phyloP scores from a whole-genome alignment of 345 rosid genomes.

The Aethionema arabicum region DNA sequence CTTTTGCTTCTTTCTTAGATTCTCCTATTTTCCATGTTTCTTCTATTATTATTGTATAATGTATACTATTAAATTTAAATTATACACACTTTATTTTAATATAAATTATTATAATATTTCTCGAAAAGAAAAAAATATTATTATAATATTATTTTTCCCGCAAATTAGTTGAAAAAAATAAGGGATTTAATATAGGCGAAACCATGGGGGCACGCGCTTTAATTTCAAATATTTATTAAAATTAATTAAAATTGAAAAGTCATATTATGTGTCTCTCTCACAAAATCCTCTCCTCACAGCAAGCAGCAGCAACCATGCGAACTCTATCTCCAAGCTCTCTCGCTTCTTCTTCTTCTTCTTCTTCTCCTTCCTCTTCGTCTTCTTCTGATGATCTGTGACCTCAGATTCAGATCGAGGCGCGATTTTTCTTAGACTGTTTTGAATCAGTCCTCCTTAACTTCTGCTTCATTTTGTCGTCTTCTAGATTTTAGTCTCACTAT shows the following conservation, averaged over 20 bases:
- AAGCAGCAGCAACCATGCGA: conserved; percentile 32
- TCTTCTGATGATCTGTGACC: neutral
- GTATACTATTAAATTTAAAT: no score
- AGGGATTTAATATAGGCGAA: conserved; percentile 29
- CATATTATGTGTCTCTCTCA: conserved; percentile 21
- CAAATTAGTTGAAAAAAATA: neutral
- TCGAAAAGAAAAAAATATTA: no score
- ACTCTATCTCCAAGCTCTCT: conserved; percentile 21
- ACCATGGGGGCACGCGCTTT: conserved; percentile 38
- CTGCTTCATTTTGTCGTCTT: conserved; percentile 6
- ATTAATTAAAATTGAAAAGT: conserved; percentile 16
- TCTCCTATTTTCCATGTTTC: neutral
- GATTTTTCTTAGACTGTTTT: conserved; percentile 11
- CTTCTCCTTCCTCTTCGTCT: neutral
- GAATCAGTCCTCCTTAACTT: neutral
- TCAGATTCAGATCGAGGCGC: conserved; percentile 21
- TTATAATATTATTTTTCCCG: no score
- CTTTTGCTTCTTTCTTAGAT: conserved; percentile 27
- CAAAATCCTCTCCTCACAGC: conserved; percentile 8
- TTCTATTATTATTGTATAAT: no score
- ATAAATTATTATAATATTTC: no score
- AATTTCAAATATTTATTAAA: neutral
- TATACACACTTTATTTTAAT: no score
- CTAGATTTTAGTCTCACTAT: conserved; percentile 13
- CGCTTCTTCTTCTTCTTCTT: conserved; percentile 14